Conservation (phyloP, 1,139 yeast genomes). For the Casaregolazyma lundiana region DNA sequence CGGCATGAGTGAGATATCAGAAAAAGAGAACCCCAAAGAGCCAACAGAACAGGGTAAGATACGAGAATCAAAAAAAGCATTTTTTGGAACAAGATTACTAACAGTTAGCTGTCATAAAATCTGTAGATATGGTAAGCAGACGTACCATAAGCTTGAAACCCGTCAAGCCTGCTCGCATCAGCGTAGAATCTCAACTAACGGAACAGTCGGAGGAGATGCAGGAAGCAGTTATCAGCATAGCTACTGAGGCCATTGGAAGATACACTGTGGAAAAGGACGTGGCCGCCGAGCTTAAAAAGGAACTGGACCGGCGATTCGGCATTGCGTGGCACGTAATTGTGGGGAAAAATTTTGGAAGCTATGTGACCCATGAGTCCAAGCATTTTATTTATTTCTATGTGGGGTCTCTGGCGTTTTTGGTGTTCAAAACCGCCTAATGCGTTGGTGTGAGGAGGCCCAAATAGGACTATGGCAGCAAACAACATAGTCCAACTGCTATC, state of each 20-base stretch:
- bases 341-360: conserved; percentile 89
- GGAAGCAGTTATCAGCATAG: conserved; percentile 25
- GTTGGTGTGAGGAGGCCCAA: background rate
- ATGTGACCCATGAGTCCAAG: conserved; percentile 80
- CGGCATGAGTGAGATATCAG: background rate
- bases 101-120: conserved; percentile 36
- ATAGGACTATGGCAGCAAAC: background rate
- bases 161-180: background rate
- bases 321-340: conserved; percentile 95
- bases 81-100: conserved; percentile 1
- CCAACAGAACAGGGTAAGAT: background rate
- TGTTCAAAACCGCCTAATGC: conserved; percentile 64
- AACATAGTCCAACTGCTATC: background rate
- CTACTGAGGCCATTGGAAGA: conserved; percentile 54
- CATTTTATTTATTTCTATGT: conserved; percentile 80
- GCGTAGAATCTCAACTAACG: background rate
- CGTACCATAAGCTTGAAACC: background rate
- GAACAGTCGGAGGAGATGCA: conserved; percentile 27
- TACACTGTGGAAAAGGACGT: conserved; percentile 60
- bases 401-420: conserved; percentile 72
- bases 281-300: conserved; percentile 78
- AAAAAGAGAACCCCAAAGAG: background rate
- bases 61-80: background rate
- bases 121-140: conserved; percentile 41
- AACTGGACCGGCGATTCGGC: conserved; percentile 62